Conservation (phyloP, 2,329 filamentous ascomycete genomes). For the Talaromyces albobiverticillius region DNA sequence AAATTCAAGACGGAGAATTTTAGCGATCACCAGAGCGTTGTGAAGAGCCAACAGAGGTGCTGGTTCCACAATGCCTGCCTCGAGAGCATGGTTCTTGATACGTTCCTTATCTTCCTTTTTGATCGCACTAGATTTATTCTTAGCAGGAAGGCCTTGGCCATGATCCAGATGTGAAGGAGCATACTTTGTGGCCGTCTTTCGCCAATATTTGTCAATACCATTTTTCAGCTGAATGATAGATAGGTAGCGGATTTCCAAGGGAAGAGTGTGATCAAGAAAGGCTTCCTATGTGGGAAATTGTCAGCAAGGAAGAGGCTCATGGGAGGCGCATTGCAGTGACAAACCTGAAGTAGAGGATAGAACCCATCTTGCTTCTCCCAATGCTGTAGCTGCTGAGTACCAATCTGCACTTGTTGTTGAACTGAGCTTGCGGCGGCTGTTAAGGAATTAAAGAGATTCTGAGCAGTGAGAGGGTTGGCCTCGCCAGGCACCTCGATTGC, state of each 20-base stretch:
- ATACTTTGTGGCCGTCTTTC: conserved; percentile 70
- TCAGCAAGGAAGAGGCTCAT: neutral
- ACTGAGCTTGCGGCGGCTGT: conserved; percentile 62
- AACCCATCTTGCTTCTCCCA: conserved; percentile 69
- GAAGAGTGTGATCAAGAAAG: conserved; percentile 76
- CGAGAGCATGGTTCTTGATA: conserved; percentile 72
- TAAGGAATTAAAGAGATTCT: conserved; percentile 64
- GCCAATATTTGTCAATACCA: conserved; percentile 93
- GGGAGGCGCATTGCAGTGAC: conserved; percentile 1
- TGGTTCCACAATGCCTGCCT: conserved; percentile 73
- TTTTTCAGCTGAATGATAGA: conserved; percentile 95
- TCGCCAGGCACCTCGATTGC: conserved; percentile 78
- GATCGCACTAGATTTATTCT: conserved; percentile 48
- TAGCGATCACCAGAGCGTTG: conserved; percentile 82
- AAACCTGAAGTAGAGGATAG: conserved; percentile 67
- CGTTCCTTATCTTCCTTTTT: conserved; percentile 68
- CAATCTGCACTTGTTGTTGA: conserved; percentile 64
- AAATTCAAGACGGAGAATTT: conserved; percentile 86
- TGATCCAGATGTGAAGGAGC: conserved; percentile 11
- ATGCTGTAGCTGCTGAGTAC: conserved; percentile 64
- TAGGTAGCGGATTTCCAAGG: conserved; percentile 77
- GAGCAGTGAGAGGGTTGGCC: conserved; percentile 65
- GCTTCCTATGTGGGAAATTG: conserved; percentile 55
- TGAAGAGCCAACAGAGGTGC: conserved; percentile 76
- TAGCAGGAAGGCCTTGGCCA: neutral